These are phyloP conservation scores for Sicyos baderoa DNA, from an alignment of 306 rosid species.

Conservation along the genomic window DNA sequence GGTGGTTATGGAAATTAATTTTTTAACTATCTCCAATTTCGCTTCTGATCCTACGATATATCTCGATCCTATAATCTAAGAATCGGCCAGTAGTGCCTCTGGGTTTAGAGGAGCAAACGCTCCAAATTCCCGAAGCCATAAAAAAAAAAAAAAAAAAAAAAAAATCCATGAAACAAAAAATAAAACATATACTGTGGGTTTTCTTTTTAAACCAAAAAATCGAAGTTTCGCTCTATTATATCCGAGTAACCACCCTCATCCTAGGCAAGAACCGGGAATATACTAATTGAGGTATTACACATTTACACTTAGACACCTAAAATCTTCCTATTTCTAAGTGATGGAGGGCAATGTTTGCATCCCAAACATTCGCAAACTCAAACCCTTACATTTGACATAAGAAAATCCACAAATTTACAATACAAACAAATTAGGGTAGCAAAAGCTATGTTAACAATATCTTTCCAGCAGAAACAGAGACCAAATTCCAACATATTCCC, in stretches of 20 bases:
- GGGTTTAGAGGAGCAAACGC: too few relatives aligned
- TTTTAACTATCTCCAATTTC: too few relatives aligned
- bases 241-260: too few relatives aligned
- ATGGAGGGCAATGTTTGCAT: neutral
- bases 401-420: neutral
- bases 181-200: too few relatives aligned
- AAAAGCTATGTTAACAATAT: neutral
- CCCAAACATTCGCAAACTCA: neutral
- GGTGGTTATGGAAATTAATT: too few relatives aligned
- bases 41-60: too few relatives aligned
- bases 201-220: too few relatives aligned
- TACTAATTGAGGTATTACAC: neutral
- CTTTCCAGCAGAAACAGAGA: neutral
- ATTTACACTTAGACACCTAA: neutral
- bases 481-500: neutral
- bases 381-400: neutral
- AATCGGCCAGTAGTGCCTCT: too few relatives aligned
- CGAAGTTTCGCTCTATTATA: too few relatives aligned
- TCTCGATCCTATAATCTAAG: too few relatives aligned
- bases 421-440: neutral
- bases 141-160: neutral
- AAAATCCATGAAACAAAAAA: too few relatives aligned
- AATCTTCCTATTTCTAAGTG: neutral
- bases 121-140: too few relatives aligned
- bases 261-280: neutral